Evolutionary conservation across 2,329 filamentous ascomycete genomes (phyloP), one percentile per base, ranked within the genome.

Genomic region (Fusarium begoniae): DNA sequence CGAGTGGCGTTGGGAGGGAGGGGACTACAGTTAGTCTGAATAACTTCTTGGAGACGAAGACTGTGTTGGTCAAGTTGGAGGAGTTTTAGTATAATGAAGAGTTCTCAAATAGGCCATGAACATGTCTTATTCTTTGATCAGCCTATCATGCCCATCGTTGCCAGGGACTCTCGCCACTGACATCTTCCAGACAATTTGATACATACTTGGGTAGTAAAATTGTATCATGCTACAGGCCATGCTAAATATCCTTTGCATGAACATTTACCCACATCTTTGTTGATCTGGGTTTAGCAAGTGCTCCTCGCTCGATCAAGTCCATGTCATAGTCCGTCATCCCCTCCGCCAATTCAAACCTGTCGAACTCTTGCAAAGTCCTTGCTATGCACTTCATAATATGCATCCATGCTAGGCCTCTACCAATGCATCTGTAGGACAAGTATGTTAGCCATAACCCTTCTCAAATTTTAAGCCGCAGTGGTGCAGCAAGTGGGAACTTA

Each of bases 31-130:
- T 57, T 3, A 72, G 70, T 12, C 14, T 72, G 53, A 63, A 72
- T 13, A 72, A 73, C 24, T 72, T 65, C 10, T 41, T 73, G 24
- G 70, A 73, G 24, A 73, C 64, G 0, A 73, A 73, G 60, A 72
- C 63, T 15, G 69, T 72, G 6, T 37, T 72, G 32, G 66, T 71
- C 30, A 72, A 67, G 44, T 17, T 57, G 13, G 55, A 57, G 0
- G 51, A 40, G 20, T 54, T 54, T 13, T 54, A 54, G 35, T 26
- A 24, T 22, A 20, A 20, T 12, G 13, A 0, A 26, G 18, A 37
- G 30, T 5, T 32, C 30, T 32, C 12, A 28, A 28, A 28, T 28
- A 28, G 26, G 6, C 26, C 26, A 28, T 28, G 26, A 28, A 28
- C 6, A 28, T 28, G 3, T 28, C 26, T 28, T 28, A 28, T 28